Base-by-base conservation (phyloP, 164 flowering plant genomes). In the Vitis cinerea region DNA sequence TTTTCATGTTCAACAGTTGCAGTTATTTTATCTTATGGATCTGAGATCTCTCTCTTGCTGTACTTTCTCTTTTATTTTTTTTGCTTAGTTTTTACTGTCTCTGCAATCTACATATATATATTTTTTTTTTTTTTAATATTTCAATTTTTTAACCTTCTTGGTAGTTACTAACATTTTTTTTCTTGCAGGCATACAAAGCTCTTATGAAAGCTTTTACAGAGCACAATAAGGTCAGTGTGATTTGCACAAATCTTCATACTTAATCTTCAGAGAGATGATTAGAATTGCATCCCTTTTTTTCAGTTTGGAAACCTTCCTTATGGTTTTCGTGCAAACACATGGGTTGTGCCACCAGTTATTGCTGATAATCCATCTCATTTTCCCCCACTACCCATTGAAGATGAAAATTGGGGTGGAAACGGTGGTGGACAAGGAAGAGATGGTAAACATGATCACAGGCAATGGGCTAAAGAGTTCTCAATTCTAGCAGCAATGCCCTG, bases 221-320 rank as follows among this genome's bases (percentile, higher is more conserved):
- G 76, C 98, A 88, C 80, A 94, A 94, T 71, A 94, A 90, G 84
- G 98, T 88, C 75, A 65, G 79, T 77, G 29, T 19, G n/a, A 14
- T 27, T 63, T 11, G 31, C 29, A 19, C 11, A n/a, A 61, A 61
- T 13, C 10, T 52, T 52, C 23, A 59, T 58, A 29, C 12, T 3
- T 62, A 37, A 49, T 57, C 14, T 19, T 48, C 47, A 63, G 15
- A 23, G 52, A 50, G 52, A 29, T 37, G 59, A 47, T 49, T 51
- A 48, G 31, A 31, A 29, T 30, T 11, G 15, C 50, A 44, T 19
- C 3, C 58, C 63, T 19, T 66, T 14, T 13, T 19, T 81, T 76
- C 89, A 94, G 98, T 94, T 94, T 85, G 98, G 96, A 27, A 94
- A 94, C 72, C 93, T 94, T 74, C 98, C 97, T 50, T 94, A 94